Evolutionary conservation across 805 yeast species (phyloP).

Genomic region (Schwanniomyces pseudopolymorphus): DNA sequence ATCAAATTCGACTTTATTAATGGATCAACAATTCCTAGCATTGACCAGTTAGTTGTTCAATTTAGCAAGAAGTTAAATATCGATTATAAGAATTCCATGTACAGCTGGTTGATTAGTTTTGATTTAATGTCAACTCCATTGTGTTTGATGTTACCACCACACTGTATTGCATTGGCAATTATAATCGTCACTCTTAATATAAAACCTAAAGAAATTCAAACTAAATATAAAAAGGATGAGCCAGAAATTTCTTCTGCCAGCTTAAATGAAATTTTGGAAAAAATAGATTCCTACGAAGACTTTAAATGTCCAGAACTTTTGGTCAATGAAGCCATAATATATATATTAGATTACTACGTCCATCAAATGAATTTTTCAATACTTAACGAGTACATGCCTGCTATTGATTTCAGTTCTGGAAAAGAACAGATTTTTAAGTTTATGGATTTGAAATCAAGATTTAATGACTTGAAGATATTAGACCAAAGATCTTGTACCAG

Average conservation of each 20-base stretch:
- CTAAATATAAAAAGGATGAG: conserved; percentile 19
- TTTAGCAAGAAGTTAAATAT: conserved; percentile 51
- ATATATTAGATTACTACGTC: conserved; percentile 59
- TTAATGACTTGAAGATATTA: conserved; percentile 38
- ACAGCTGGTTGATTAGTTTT: conserved; percentile 74
- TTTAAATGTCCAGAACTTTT: conserved; percentile 43
- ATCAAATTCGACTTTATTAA: conserved; percentile 78
- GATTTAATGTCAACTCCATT: conserved; percentile 73
- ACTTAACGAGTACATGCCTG: conserved; percentile 44
- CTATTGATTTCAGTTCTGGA: conserved; percentile 31
- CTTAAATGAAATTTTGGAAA: conserved; percentile 26
- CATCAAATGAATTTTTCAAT: conserved; percentile 54
- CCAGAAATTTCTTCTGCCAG: conserved; percentile 4
- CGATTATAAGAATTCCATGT: conserved; percentile 46
- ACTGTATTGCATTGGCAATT: conserved; percentile 69
- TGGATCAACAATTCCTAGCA: conserved; percentile 44
- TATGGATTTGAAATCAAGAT: conserved; percentile 44
- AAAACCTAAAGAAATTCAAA: conserved; percentile 29
- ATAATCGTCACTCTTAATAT: conserved; percentile 60
- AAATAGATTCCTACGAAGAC: conserved; percentile 31
- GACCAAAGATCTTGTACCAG: conserved; percentile 27
- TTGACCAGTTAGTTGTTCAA: conserved; percentile 67
- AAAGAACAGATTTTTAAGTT: conserved; percentile 49
- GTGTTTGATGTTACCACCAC: conserved; percentile 69
- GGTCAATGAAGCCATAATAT: conserved; percentile 53